Base-by-base conservation (phyloP, 2,329 filamentous ascomycete genomes). In the Ophiostoma angusticollis region DNA sequence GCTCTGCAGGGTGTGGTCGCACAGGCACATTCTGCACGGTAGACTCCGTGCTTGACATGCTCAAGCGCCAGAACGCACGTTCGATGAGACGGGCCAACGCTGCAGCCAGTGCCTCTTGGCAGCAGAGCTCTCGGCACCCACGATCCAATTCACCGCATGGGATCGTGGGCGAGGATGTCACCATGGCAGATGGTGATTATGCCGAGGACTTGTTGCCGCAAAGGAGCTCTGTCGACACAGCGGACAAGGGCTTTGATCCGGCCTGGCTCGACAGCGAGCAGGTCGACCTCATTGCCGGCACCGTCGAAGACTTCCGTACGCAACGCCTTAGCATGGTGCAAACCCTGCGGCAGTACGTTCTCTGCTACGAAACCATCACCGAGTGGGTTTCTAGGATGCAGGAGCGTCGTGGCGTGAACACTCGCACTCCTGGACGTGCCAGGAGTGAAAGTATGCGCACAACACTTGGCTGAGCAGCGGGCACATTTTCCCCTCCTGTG, bases 291-390 rank as follows among this genome's bases (percentile, higher is more conserved):
- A 78, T 98, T 34, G 78, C 84, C 45, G 78, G 77, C 55, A 91
- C 87, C 0, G 89, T 98, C 1, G 82, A 91, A 50, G 86, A 95
- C 51, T 94, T 98, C 58, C 70, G 91, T 41, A 67, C 72, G 35
- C 91, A 98, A 62, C 68, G 91, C 47, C 62, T 95, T 16, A 95
- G 86, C 59, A 98, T 96, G 87, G 89, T 98, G 31, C 91, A 96
- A 60, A 95, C 82, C 52, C 63, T 96, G 42, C 70, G 84, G 44
- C 91, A 98, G 57, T 96, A 82, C 61, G 89, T 95, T 35, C 74
- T 98, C 24, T 98, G 91, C 58, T 98, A 98, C 58, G 91, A 98
- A 63, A 93, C 84, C 29, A 71, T 96, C 6, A 63, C 93, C 39
- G 89, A 96, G 59, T 98, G 89, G 86, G 59, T 91, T 21, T 62